A percentile compares a stretch with the other conserved stretches of the same genome.
Conservation (phyloP, 1,139 yeast species). For the Geotrichum carabidarum region DNA sequence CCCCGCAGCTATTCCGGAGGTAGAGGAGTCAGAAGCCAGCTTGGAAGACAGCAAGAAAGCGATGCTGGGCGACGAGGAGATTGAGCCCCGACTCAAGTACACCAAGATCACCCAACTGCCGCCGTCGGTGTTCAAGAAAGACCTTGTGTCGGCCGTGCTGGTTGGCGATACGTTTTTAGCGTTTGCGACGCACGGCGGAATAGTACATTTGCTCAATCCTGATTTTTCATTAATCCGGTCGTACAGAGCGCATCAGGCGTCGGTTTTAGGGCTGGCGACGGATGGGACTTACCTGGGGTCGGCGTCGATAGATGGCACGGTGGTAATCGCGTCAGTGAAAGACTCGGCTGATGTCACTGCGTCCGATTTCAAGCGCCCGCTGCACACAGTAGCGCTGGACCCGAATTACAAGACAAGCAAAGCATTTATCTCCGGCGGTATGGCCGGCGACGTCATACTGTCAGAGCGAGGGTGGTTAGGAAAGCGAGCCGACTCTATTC, state of each 20-base stretch:
- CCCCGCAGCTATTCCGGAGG: no score
- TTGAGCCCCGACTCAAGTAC: slow-evolving; percentile 72
- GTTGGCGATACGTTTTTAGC: slow-evolving; percentile 58
- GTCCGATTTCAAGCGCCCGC: slow-evolving; percentile 79
- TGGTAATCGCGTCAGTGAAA: slow-evolving; percentile 65
- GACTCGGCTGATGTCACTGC: slow-evolving; percentile 64
- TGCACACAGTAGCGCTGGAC: slow-evolving; percentile 79
- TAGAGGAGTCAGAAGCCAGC: no score
- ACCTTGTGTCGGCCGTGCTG: slow-evolving; percentile 67
- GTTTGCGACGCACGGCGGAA: slow-evolving; percentile 87
- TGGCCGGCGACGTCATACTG: slow-evolving; percentile 74
- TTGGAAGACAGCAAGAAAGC: no score
- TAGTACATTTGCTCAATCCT: slow-evolving; percentile 60
- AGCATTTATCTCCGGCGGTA: slow-evolving; percentile 81
- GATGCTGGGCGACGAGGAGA: slow-evolving; percentile 32
- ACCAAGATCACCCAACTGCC: slow-evolving; percentile 61
- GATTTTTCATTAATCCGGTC: slow-evolving; percentile 60
- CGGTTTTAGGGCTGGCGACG: slow-evolving; percentile 60
- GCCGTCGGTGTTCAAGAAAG: slow-evolving; percentile 43
- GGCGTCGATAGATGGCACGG: slow-evolving; percentile 90
- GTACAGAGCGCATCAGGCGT: slow-evolving; percentile 79
- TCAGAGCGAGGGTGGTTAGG: slow-evolving; percentile 86
- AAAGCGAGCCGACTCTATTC: slow-evolving; percentile 58
- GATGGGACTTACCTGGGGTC: slow-evolving; percentile 76
- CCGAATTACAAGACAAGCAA: slow-evolving; percentile 58